These are phyloP conservation scores for sorghum (Sorghum bicolor) DNA, from an alignment of 176 grass and related monocot genomes.

Conservation along the genomic window Sorghum_bicolor_NCBIv3 NC_012870.2:77153501-77154000, in stretches of 20 bases:
- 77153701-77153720: not conserved
- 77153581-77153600: slow-evolving; percentile 32
- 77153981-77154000: not conserved
- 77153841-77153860: not conserved
- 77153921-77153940: not conserved
- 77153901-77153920: not conserved
- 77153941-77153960: not conserved
- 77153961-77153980: not conserved
- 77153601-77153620: slow-evolving; percentile 59
- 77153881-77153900: not conserved
- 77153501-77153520: slow-evolving; percentile 31
- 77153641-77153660: slow-evolving; percentile 28
- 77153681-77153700: slow-evolving; percentile 39
- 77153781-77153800: not conserved
- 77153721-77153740: slow-evolving; percentile 31
- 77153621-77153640: slow-evolving; percentile 19
- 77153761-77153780: not conserved
- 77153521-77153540: slow-evolving; percentile 11
- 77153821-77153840: not conserved
- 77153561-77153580: slow-evolving; percentile 38
- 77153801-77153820: not conserved
- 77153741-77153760: not conserved
- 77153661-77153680: not conserved
- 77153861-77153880: not conserved
- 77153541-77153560: slow-evolving; percentile 43